phyloP scores from a whole-genome alignment of 345 rosid species.

The Pugionium cornutum region DNA sequence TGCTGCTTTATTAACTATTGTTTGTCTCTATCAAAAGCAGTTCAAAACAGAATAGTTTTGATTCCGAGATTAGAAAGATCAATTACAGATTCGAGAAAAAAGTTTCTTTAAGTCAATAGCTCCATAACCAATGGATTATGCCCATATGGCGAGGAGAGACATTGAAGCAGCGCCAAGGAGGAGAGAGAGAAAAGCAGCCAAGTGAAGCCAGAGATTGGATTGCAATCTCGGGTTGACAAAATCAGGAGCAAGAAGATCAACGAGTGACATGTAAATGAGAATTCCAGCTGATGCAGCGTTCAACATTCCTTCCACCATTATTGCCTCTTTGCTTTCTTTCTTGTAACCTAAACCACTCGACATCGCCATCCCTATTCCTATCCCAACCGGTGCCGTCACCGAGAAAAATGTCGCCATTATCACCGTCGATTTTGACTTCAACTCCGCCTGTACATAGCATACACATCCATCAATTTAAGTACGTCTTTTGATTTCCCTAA shows the following conservation, averaged over 20 bases:
- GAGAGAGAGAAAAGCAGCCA: constrained; percentile 58
- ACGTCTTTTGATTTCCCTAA: too few species aligned
- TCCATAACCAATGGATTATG: constrained; percentile 33
- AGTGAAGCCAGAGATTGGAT: constrained; percentile 50
- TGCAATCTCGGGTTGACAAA: constrained; percentile 64
- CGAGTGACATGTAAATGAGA: constrained; percentile 76
- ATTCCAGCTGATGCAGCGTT: constrained; percentile 73
- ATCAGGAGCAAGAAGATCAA: constrained; percentile 76
- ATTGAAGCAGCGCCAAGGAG: constrained; percentile 63
- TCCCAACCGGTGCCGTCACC: constrained; percentile 62
- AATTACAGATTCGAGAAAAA: constrained; percentile 36
- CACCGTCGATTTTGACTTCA: constrained; percentile 47
- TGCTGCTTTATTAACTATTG: constrained; percentile 18
- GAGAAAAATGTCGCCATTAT: constrained; percentile 77
- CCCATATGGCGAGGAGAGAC: constrained; percentile 74
- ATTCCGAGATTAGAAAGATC: constrained; percentile 32
- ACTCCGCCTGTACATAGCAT: constrained; percentile 46
- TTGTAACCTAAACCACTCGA: constrained; percentile 45
- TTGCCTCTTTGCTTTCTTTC: constrained; percentile 50
- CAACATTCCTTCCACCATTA: constrained; percentile 61
- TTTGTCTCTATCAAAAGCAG: constrained; percentile 28
- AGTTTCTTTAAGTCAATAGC: not conserved
- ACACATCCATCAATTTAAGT: not conserved
- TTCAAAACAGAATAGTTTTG: constrained; percentile 36
- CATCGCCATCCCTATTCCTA: constrained; percentile 62